phyloP scores from a whole-genome alignment of 2,329 filamentous ascomycete genomes.

The Apiospora arundinis region DNA sequence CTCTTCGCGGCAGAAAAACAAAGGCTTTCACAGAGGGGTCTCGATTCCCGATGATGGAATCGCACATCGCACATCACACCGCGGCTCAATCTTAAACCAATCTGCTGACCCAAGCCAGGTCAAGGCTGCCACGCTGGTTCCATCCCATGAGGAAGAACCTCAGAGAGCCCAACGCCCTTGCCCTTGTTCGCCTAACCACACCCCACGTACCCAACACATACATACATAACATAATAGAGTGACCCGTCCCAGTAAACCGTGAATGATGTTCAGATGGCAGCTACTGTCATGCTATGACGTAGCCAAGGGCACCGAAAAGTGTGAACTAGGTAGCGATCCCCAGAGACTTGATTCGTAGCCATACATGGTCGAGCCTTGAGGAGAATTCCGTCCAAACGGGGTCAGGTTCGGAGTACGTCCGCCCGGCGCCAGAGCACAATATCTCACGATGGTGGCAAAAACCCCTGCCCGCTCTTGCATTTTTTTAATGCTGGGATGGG shows the following conservation, averaged over 20 bases:
- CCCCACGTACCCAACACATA: background rate
- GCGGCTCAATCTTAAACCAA: background rate
- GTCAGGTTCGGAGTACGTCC: background rate
- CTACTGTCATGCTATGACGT: slow-evolving; percentile 3
- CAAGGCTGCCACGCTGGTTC: background rate
- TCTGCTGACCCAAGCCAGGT: background rate
- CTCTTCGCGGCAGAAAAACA: background rate
- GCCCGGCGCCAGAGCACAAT: background rate
- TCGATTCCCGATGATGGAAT: background rate
- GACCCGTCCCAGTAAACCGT: background rate
- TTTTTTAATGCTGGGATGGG: background rate
- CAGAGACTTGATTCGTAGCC: background rate
- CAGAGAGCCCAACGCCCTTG: background rate
- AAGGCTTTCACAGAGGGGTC: background rate
- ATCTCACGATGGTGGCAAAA: slow-evolving; percentile 16
- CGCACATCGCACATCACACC: too few relatives aligned
- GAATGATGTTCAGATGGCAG: slow-evolving; percentile 1
- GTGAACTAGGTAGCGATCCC: background rate
- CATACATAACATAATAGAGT: background rate
- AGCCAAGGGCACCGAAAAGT: background rate
- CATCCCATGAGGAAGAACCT: background rate
- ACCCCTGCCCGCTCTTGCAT: background rate
- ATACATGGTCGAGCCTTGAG: background rate
- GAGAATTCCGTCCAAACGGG: slow-evolving; percentile 5
- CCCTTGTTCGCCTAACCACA: background rate